phyloP scores from a whole-genome alignment of 2,329 filamentous ascomycete genomes.

The Pezicula radicicola region DNA sequence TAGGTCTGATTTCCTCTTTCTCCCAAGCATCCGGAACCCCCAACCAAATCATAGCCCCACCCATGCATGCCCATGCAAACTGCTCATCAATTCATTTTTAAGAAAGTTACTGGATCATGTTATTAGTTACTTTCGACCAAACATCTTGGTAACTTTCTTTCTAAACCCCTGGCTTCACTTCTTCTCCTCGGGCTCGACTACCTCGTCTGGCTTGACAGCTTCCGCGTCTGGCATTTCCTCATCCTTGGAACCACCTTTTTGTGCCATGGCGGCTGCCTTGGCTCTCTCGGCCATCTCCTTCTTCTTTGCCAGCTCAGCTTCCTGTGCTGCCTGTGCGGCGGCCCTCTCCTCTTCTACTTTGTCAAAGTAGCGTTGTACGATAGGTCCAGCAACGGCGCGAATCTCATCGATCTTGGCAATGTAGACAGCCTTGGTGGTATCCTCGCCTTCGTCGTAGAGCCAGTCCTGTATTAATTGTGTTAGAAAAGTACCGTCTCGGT shows the following conservation, averaged over 20 bases:
- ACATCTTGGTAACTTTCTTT: no score
- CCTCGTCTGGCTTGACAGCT: constrained; percentile 44
- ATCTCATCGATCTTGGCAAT: constrained; percentile 95
- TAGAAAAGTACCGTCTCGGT: constrained; percentile 12
- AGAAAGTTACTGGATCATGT: no score
- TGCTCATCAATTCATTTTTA: no score
- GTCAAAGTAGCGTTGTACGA: constrained; percentile 92
- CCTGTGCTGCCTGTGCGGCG: constrained; percentile 68
- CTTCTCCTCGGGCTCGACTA: constrained; percentile 24
- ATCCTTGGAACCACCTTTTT: constrained; percentile 41
- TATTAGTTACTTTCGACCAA: no score
- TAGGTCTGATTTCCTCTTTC: no score
- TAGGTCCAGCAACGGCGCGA: constrained; percentile 82
- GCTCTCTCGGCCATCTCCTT: constrained; percentile 46
- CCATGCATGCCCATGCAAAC: no score
- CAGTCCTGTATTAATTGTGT: constrained; percentile 67
- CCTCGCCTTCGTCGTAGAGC: constrained; percentile 96
- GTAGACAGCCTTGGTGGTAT: constrained; percentile 91
- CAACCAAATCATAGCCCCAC: no score
- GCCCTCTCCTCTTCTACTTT: constrained; percentile 86
- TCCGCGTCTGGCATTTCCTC: constrained; percentile 65
- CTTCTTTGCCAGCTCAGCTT: constrained; percentile 43
- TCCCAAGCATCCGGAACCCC: no score
- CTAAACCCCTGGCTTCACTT: constrained; percentile 10
- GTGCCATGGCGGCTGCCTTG: constrained; percentile 44